phyloP scores from a whole-genome alignment of 352 stramenopile species.

The Thraustotheca clavata region DNA sequence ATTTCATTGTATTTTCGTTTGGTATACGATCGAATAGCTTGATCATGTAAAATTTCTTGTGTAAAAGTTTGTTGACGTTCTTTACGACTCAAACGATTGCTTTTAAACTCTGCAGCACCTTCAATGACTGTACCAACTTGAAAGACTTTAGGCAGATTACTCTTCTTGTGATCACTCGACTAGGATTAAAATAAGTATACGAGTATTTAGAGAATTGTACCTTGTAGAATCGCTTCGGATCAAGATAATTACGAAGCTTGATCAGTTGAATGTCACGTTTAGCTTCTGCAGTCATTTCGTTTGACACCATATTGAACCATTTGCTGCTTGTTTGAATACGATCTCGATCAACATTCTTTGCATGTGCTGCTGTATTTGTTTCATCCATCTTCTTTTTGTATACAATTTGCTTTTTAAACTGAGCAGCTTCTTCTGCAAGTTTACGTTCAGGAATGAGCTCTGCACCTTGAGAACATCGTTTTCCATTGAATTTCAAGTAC shows the following conservation, averaged over 20 bases:
- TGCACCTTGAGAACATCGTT: slow-evolving; percentile 27
- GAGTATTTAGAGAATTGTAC: background rate
- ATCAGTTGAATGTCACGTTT: slow-evolving; percentile 88
- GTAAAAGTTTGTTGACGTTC: slow-evolving; percentile 88
- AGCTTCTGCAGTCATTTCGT: slow-evolving; percentile 81
- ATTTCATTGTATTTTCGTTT: slow-evolving; percentile 76
- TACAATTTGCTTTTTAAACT: slow-evolving; percentile 33
- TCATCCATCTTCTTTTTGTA: slow-evolving; percentile 28
- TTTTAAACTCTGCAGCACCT: slow-evolving; percentile 85
- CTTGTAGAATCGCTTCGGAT: slow-evolving; percentile 98
- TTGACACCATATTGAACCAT: slow-evolving; percentile 90
- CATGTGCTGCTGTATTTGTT: background rate
- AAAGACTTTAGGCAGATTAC: slow-evolving; percentile 77
- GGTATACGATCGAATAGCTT: slow-evolving; percentile 72
- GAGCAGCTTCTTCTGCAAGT: slow-evolving; percentile 39
- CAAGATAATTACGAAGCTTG: slow-evolving; percentile 92
- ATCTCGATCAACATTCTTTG: slow-evolving; percentile 36
- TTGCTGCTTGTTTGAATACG: slow-evolving; percentile 52
- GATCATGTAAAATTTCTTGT: slow-evolving; percentile 93
- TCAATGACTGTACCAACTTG: slow-evolving; percentile 91
- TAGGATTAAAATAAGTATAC: too few relatives aligned
- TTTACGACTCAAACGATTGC: slow-evolving; percentile 86
- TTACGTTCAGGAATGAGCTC: slow-evolving; percentile 34
- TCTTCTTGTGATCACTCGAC: slow-evolving; percentile 71
- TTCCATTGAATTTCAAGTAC: slow-evolving; percentile 43